Conservation (phyloP, 345 rosid species). For the Capsella bursapastoris region DNA sequence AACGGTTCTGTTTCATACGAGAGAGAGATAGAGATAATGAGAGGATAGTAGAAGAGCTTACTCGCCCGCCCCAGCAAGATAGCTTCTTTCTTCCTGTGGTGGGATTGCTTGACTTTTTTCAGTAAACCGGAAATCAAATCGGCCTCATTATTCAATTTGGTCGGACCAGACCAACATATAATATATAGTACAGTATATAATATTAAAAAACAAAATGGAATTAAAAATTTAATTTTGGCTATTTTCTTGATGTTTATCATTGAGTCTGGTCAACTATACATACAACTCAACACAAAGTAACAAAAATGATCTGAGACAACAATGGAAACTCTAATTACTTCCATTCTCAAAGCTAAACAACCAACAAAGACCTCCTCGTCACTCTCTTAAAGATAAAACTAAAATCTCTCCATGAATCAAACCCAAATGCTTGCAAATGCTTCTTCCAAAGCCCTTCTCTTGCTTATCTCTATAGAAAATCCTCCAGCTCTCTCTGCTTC, state of each 20-base stretch:
- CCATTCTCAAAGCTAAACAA: conserved; percentile 4
- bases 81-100: not conserved
- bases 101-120: not conserved
- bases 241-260: not conserved
- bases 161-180: conserved; percentile 22
- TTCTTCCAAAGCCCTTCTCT: conserved; percentile 89
- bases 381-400: not conserved
- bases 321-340: conserved; percentile 15
- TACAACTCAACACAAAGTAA: not conserved
- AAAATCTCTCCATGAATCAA: conserved; percentile 41
- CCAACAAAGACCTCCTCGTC: not conserved
- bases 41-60: conserved; percentile 25
- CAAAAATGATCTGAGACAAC: conserved; percentile 7
- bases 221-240: not conserved
- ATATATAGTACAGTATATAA: too few species aligned
- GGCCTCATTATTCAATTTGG: not conserved
- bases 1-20: not conserved
- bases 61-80: not conserved
- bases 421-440: conserved; percentile 91
- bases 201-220: too few species aligned
- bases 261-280: conserved; percentile 37
- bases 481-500: conserved; percentile 82
- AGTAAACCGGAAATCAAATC: conserved; percentile 24
- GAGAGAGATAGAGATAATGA: conserved; percentile 16
- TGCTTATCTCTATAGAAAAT: conserved; percentile 81